Conservation (phyloP, 1,284 basidiomycete species). For the Ceratobasidium sp. region DNA sequence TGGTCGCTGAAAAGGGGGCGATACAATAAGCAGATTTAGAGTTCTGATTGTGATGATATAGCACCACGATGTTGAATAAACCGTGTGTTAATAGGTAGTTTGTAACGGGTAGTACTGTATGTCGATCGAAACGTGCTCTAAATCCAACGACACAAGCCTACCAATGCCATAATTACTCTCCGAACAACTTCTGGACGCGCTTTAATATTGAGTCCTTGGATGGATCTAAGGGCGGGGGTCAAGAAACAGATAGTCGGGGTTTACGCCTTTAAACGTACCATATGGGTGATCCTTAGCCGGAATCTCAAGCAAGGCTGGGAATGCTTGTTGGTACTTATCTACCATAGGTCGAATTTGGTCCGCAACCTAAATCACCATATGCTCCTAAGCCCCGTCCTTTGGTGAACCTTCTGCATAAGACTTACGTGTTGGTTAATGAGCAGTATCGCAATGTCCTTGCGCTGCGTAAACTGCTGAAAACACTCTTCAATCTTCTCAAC, state of each 20-base stretch:
- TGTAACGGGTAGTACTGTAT: not conserved
- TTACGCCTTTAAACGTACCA: slow-evolving; percentile 59
- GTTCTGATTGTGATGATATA: not conserved
- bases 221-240: slow-evolving; percentile 68
- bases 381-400: not conserved
- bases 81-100: not conserved
- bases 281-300: slow-evolving; percentile 95
- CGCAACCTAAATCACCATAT: slow-evolving; percentile 67
- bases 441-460: slow-evolving; percentile 92
- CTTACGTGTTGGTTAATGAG: slow-evolving; percentile 96
- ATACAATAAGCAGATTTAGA: too few relatives aligned
- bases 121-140: not conserved
- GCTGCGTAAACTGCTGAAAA: slow-evolving; percentile 91
- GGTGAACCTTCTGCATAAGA: slow-evolving; percentile 16
- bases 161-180: slow-evolving; percentile 61
- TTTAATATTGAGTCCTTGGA: slow-evolving; percentile 97
- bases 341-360: slow-evolving; percentile 96
- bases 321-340: slow-evolving; percentile 94
- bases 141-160: not conserved
- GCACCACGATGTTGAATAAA: not conserved
- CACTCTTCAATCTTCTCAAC: slow-evolving; percentile 85
- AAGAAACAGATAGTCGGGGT: slow-evolving; percentile 1
- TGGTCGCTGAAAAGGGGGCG: slow-evolving; percentile 34
- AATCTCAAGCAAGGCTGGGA: slow-evolving; percentile 96
- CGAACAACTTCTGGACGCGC: slow-evolving; percentile 95